Evolutionary conservation across 192 early-diverging fungal genomes (phyloP).

Genomic region (Backusella psychrophila): DNA sequence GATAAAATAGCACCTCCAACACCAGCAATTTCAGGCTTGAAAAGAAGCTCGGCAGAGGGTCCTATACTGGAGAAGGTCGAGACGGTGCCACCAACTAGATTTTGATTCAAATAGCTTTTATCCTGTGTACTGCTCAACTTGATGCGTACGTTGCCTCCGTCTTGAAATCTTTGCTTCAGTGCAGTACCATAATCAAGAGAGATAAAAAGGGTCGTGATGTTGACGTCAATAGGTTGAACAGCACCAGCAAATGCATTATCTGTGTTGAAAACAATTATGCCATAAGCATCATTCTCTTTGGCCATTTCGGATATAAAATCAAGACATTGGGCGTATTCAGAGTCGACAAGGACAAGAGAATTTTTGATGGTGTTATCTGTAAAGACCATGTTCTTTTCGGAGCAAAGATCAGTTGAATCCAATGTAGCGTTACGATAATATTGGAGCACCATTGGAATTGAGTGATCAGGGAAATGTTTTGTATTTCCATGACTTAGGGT

Average conservation of each 20-base stretch:
- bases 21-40: conserved; percentile 51
- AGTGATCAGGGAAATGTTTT: not conserved
- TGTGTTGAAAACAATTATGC: conserved; percentile 39
- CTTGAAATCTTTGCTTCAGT: conserved; percentile 44
- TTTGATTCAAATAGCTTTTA: conserved; percentile 40
- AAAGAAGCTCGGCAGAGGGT: conserved; percentile 61
- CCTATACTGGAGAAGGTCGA: conserved; percentile 75
- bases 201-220: conserved; percentile 18
- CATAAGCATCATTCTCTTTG: not conserved
- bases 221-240: not conserved
- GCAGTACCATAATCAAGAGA: conserved; percentile 28
- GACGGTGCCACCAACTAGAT: conserved; percentile 54
- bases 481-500: conserved; percentile 61
- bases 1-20: conserved; percentile 53
- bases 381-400: not conserved
- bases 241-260: conserved; percentile 8
- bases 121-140: conserved; percentile 45
- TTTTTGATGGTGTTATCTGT: not conserved
- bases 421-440: not conserved
- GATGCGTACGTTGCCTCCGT: conserved; percentile 24
- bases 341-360: not conserved
- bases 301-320: not conserved
- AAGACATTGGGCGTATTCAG: not conserved
- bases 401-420: not conserved
- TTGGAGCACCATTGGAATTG: not conserved